phyloP scores from a whole-genome alignment of 306 rosid genomes.

The Vigna trinervia region DNA sequence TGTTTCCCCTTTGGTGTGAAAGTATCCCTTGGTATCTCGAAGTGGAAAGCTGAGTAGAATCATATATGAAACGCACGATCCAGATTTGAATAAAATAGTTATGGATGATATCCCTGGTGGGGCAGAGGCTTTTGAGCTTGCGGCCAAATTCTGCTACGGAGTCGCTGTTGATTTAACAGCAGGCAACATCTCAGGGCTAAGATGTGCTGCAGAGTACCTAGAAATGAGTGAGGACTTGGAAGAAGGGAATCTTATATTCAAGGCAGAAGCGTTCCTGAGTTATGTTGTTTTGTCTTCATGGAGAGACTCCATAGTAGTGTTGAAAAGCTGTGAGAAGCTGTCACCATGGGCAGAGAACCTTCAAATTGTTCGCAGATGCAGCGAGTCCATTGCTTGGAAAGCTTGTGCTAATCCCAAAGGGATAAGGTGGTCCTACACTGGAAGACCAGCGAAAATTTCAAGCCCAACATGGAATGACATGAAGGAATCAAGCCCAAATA shows the following conservation, averaged over 20 bases:
- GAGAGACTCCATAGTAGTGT: conserved; percentile 91
- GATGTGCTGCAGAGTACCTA: conserved; percentile 94
- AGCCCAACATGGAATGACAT: conserved; percentile 85
- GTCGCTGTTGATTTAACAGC: conserved; percentile 94
- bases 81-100: conserved; percentile 67
- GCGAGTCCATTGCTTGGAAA: conserved; percentile 98
- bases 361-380: conserved; percentile 91
- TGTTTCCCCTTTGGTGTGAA: conserved; percentile 39
- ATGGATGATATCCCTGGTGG: conserved; percentile 96
- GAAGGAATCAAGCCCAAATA: conserved; percentile 87
- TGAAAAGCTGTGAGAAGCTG: conserved; percentile 94
- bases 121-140: conserved; percentile 84
- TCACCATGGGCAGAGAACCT: conserved; percentile 97
- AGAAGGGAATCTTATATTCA: conserved; percentile 96
- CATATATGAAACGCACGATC: conserved; percentile 71
- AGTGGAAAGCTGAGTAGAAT: conserved; percentile 93
- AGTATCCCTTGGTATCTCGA: conserved; percentile 91
- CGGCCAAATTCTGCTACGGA: conserved; percentile 93
- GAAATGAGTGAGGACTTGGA: conserved; percentile 99
- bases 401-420: conserved; percentile 99
- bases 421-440: conserved; percentile 91
- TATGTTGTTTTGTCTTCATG: conserved; percentile 96
- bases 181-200: conserved; percentile 89
- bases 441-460: conserved; percentile 64
- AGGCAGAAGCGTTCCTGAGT: conserved; percentile 96